A percentile compares a stretch with the other conserved stretches of the same genome.
Evolutionary conservation across 441 rosid genomes (phyloP).

Genomic region (Arabidopsis lyrata): DNA sequence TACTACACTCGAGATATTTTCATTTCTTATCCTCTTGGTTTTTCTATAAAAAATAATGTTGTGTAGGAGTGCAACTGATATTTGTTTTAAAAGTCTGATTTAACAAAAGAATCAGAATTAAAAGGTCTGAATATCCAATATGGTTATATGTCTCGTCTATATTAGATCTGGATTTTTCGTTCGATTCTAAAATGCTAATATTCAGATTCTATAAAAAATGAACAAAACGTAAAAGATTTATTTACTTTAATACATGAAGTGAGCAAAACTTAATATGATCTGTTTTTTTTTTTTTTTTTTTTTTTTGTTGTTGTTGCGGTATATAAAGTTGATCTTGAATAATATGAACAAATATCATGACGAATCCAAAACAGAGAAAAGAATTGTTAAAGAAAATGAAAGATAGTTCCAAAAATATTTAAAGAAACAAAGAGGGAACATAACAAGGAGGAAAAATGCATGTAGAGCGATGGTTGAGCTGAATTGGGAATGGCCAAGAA

Average conservation of each 20-base stretch:
- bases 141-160: no score
- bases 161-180: no score
- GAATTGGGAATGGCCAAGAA: conserved; percentile 48
- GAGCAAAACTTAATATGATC: not conserved
- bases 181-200: no score
- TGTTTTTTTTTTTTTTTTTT: no score
- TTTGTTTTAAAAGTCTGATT: no score
- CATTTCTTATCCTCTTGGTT: not conserved
- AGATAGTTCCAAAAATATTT: conserved; percentile 10
- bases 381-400: not conserved
- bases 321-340: not conserved
- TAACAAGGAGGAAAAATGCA: conserved; percentile 31
- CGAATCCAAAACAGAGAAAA: not conserved
- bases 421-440: conserved; percentile 9
- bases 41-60: not conserved
- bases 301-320: no score
- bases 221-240: no score
- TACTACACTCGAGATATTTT: not conserved
- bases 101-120: no score
- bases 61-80: not conserved
- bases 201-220: no score
- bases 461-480: conserved; percentile 28
- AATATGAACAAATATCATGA: conserved; percentile 10
- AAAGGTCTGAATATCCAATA: no score
- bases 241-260: not conserved